Evolutionary conservation across 1,284 basidiomycete species (phyloP), one percentile per base, ranked within the genome.

Genomic region (Lentinula novae-zelandiae): DNA sequence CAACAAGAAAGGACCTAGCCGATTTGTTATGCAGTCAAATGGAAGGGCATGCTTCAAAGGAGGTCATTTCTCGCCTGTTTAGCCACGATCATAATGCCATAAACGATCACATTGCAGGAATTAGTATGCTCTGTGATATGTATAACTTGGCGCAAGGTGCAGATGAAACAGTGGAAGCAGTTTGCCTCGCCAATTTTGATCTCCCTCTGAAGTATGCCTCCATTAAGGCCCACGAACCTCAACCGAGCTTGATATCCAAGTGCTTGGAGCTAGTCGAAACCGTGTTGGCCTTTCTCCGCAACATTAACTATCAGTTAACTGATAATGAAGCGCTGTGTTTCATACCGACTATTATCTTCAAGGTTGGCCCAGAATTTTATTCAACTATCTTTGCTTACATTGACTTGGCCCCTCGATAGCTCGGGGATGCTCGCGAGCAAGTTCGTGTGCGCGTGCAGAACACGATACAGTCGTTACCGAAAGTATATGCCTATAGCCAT

Each of bases 1-100:
- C 90, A 9, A 89, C 89, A 5, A 82, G 93, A 59, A 92, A 94
- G 68, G 96, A 98, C 70, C 83, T 97, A 17, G 83, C 90, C 44
- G 96, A 98, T 53, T 77, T 89, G 12, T 79, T 99, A 42, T 90
- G 95, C 64, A 84, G 84, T 65, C 97, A 99, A 73, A 97, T 98
- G 92, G 95, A 97, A 67, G 82, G 87, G 1, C 84, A 92, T 68
- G 81, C 85, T 12, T 90, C 90, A 10, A 87, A 88, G 61, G 90
- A 94, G 5, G 76, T 98, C 3, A 73, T 91, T n/a, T 76, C 82
- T 5, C 84, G 86, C 40, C 80, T 99, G 50, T 99, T 99, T 78
- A 97, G 95, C 71, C 93, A 92, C 66, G 96, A 98, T 70, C 96
- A 99, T 73, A 93, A 92, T 66, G 93, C 95, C 1, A 90, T 99